A percentile compares a stretch with the other conserved stretches of the same genome.
phyloP scores from a whole-genome alignment of 805 yeast genomes.

The Torulaspora quercuum region DNA sequence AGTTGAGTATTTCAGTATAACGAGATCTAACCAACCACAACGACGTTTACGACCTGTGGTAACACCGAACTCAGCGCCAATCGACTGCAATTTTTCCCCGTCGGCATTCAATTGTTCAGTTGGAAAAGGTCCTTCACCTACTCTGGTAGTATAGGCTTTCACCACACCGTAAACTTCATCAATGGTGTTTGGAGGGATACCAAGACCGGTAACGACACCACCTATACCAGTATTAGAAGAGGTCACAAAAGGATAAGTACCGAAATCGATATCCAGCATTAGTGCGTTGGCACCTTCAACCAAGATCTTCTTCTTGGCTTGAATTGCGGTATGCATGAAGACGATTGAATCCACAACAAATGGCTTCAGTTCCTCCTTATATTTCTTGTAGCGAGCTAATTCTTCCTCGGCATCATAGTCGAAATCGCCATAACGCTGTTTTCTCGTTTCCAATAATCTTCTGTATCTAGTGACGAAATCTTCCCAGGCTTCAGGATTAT shows the following conservation, averaged over 20 bases:
- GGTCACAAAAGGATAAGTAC: constrained; percentile 97
- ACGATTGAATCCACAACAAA: constrained; percentile 91
- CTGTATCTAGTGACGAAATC: constrained; percentile 77
- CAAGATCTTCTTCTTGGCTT: constrained; percentile 75
- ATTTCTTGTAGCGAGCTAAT: constrained; percentile 68
- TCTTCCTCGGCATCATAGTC: constrained; percentile 83
- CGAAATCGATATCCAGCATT: constrained; percentile 96
- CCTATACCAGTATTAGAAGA: constrained; percentile 96
- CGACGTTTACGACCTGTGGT: constrained; percentile 99
- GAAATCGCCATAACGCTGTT: constrained; percentile 88
- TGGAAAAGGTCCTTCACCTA: constrained; percentile 99
- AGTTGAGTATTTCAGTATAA: constrained; percentile 86
- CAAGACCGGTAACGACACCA: constrained; percentile 95
- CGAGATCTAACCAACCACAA: constrained; percentile 98
- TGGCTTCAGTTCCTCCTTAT: constrained; percentile 74
- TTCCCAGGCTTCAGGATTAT: constrained; percentile 88
- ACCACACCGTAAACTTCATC: constrained; percentile 90
- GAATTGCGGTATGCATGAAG: constrained; percentile 74
- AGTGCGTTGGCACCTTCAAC: constrained; percentile 98
- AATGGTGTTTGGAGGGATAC: constrained; percentile 86
- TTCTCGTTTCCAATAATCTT: constrained; percentile 75
- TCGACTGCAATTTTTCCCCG: constrained; percentile 83
- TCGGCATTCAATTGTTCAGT: constrained; percentile 86
- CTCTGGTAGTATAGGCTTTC: constrained; percentile 97
- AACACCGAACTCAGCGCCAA: constrained; percentile 96